These are phyloP conservation scores for Elymus sibiricus DNA, from an alignment of 176 grass and related monocot species.

Conservation along the genomic window DNA sequence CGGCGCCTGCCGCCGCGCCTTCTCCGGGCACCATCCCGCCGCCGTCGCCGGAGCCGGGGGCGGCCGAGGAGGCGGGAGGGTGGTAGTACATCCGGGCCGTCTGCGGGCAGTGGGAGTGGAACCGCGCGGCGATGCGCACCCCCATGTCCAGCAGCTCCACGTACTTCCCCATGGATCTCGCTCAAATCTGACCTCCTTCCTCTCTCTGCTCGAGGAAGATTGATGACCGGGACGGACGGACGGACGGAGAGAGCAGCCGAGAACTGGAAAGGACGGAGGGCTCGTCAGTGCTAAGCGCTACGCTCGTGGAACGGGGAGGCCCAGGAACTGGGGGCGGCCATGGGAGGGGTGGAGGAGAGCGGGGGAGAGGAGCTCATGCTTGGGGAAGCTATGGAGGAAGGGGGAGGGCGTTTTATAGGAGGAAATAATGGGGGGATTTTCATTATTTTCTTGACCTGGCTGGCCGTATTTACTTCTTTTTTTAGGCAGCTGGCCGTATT, in stretches of 20 bases:
- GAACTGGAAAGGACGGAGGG: background rate
- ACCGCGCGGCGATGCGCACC: constrained; percentile 70
- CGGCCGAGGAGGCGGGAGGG: constrained; percentile 20
- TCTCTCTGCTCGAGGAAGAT: background rate
- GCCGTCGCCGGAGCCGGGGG: background rate
- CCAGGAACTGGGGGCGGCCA: constrained; percentile 7
- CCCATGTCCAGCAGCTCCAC: constrained; percentile 83
- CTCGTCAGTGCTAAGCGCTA: background rate
- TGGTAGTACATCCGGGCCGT: constrained; percentile 82
- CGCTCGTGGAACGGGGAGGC: constrained; percentile 1
- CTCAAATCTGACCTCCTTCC: background rate
- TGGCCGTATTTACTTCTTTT: background rate
- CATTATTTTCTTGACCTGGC: background rate
- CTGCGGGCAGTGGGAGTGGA: constrained; percentile 88
- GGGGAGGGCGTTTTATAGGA: background rate
- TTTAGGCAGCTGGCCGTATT: background rate
- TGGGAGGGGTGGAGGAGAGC: background rate
- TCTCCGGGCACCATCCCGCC: background rate
- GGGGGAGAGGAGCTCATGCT: constrained; percentile 17
- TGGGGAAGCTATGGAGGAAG: background rate
- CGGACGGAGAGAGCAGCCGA: background rate
- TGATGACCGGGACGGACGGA: background rate
- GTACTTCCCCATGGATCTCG: constrained; percentile 52
- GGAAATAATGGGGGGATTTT: background rate
- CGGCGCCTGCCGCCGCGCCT: background rate